These are phyloP conservation scores for Pseudogymnoascus sp. DNA, from an alignment of 2,329 filamentous ascomycete species.

Conservation along the genomic window DNA sequence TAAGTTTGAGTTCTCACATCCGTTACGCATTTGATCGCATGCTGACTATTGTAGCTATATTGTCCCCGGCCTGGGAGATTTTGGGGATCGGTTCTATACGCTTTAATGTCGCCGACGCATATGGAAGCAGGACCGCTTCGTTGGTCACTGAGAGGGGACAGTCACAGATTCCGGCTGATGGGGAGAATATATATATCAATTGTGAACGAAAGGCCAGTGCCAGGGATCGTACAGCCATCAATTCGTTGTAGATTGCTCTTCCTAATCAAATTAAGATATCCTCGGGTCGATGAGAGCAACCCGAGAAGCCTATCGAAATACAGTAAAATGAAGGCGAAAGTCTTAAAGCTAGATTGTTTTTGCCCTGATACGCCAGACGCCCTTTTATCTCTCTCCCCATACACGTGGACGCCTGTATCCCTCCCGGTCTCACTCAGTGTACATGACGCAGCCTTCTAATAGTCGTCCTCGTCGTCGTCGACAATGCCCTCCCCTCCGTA, in stretches of 20 bases:
- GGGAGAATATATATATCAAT: background rate
- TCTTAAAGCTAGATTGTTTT: slow-evolving; percentile 7
- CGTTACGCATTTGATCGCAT: background rate
- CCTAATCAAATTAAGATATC: slow-evolving; percentile 1
- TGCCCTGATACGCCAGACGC: slow-evolving; percentile 5
- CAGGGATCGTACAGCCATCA: background rate
- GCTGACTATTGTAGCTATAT: slow-evolving; percentile 63
- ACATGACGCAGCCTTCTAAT: slow-evolving; percentile 32
- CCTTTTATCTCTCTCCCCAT: background rate
- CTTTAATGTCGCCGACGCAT: slow-evolving; percentile 45
- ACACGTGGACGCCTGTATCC: background rate
- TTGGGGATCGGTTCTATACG: slow-evolving; percentile 93
- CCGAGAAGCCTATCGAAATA: slow-evolving; percentile 4
- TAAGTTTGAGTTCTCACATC: slow-evolving; percentile 39
- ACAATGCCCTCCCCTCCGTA: slow-evolving; percentile 48
- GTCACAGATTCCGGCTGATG: background rate
- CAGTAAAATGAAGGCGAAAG: slow-evolving; percentile 3
- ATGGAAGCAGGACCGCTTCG: background rate
- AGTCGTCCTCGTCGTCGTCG: slow-evolving; percentile 51
- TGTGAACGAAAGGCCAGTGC: background rate
- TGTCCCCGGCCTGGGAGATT: slow-evolving; percentile 86
- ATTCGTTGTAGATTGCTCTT: slow-evolving; percentile 5
- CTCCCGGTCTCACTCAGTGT: background rate
- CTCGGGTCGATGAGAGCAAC: background rate
- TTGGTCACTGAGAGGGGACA: background rate